These are phyloP conservation scores for Leishmania gerbilli DNA, from an alignment of 208 protist species.

Conservation along the genomic window DNA sequence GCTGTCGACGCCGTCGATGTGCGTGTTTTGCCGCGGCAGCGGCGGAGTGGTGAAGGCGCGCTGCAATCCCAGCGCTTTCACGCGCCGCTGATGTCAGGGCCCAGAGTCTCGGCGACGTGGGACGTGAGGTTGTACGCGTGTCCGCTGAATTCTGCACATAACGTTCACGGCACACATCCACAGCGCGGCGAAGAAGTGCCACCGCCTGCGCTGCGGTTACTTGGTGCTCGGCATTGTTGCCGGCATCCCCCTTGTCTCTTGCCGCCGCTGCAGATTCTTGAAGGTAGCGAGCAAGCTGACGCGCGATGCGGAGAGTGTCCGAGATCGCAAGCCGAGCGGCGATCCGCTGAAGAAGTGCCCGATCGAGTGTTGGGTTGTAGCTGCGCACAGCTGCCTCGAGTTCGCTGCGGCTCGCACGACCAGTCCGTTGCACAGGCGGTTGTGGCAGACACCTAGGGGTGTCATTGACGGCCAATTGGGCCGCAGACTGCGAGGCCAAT, in stretches of 20 bases:
- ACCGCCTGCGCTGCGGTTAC: slow-evolving; percentile 3
- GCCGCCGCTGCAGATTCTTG: slow-evolving; percentile 19
- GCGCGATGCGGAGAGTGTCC: slow-evolving; percentile 29
- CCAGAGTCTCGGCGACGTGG: slow-evolving; percentile 5
- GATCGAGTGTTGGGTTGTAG: slow-evolving; percentile 56
- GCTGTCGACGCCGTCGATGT: slow-evolving; percentile 18
- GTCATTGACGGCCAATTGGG: not conserved
- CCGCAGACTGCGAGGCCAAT: not conserved
- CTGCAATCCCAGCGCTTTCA: slow-evolving; percentile 23
- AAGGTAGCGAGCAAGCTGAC: slow-evolving; percentile 33
- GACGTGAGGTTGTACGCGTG: not conserved
- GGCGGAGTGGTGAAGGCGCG: slow-evolving; percentile 12
- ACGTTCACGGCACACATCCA: slow-evolving; percentile 17
- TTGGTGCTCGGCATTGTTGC: not conserved
- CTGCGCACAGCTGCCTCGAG: slow-evolving; percentile 23
- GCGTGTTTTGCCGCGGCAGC: not conserved
- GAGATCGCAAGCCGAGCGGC: slow-evolving; percentile 31
- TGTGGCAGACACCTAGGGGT: not conserved
- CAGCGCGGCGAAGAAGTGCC: slow-evolving; percentile 20
- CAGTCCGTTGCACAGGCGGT: not conserved
- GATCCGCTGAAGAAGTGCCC: slow-evolving; percentile 36
- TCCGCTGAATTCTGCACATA: not conserved
- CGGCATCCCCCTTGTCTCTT: not conserved
- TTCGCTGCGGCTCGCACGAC: not conserved
- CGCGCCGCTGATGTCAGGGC: slow-evolving; percentile 17